phyloP scores from a whole-genome alignment of 805 yeast genomes.

The Kodamaea kakaduensis region DNA sequence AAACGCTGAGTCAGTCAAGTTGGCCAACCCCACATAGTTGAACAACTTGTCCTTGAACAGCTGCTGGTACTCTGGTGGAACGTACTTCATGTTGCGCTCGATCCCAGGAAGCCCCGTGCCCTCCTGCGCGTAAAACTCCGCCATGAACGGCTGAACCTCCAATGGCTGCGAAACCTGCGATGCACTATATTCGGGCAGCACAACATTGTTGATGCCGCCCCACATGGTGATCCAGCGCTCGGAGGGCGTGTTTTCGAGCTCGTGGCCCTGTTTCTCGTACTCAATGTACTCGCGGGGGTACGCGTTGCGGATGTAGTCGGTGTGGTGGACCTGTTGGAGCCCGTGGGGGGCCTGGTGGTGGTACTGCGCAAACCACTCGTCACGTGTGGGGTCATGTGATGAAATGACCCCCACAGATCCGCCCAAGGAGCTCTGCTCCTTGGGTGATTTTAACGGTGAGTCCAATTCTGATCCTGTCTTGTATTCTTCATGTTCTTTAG shows the following conservation, averaged over 20 bases:
- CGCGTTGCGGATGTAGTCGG: slow-evolving; percentile 36
- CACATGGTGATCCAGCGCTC: slow-evolving; percentile 41
- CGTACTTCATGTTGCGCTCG: slow-evolving; percentile 1
- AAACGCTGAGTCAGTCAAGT: slow-evolving; percentile 35
- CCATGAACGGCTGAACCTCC: slow-evolving; percentile 5
- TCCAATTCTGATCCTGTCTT: no score
- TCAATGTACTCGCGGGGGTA: slow-evolving; percentile 35
- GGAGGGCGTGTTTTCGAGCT: slow-evolving; percentile 24
- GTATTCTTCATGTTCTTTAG: neutral
- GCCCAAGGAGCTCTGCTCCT: no score
- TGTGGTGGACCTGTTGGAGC: slow-evolving; percentile 28
- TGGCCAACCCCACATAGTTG: slow-evolving; percentile 36
- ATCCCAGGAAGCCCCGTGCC: neutral
- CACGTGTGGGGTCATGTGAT: no score
- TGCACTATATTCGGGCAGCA: slow-evolving; percentile 11
- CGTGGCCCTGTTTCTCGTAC: slow-evolving; percentile 32
- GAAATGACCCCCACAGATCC: no score
- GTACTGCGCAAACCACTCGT: slow-evolving; percentile 6
- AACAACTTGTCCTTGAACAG: slow-evolving; percentile 22
- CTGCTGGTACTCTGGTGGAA: slow-evolving; percentile 16
- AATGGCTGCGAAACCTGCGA: slow-evolving; percentile 2
- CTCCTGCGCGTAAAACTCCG: neutral
- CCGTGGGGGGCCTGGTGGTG: slow-evolving; percentile 10
- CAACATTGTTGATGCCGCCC: slow-evolving; percentile 28
- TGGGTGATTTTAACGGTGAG: no score